Percentiles rank a stretch among this genome's conserved stretches.
These are phyloP conservation scores for Manihot esculenta DNA, from an alignment of 441 rosid genomes.

Conservation along the genomic window DNA sequence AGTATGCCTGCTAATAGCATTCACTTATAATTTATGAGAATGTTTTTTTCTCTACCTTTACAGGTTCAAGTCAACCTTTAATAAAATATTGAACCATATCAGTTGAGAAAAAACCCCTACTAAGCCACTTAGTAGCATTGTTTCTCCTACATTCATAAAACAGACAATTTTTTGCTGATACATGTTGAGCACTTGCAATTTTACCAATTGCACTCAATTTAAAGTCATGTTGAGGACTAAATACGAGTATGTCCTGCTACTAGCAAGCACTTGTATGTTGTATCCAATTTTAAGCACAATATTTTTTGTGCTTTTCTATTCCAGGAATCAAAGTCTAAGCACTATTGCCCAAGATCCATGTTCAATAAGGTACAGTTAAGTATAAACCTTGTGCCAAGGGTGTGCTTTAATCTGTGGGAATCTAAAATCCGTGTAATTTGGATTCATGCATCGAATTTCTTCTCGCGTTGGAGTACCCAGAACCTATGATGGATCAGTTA, in stretches of 20 bases:
- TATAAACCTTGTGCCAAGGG: neutral
- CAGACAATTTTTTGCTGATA: neutral
- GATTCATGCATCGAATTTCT: slow-evolving; percentile 1
- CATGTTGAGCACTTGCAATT: neutral
- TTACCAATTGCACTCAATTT: too few relatives aligned
- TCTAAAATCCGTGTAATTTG: neutral
- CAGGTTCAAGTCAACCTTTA: too few relatives aligned
- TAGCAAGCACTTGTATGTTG: neutral
- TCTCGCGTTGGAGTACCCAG: slow-evolving; percentile 1
- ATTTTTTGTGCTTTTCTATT: neutral
- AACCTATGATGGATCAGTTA: neutral
- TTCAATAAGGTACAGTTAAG: neutral
- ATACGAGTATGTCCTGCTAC: neutral
- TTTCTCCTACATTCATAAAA: neutral
- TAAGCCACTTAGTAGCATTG: neutral
- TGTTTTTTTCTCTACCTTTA: too few relatives aligned
- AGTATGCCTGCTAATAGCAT: too few relatives aligned
- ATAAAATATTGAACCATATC: too few relatives aligned
- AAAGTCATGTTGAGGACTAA: too few relatives aligned
- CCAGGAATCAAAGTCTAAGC: too few relatives aligned
- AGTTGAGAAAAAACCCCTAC: too few relatives aligned
- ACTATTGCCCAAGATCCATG: neutral
- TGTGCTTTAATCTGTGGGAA: neutral
- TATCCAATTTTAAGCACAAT: neutral
- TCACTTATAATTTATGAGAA: too few relatives aligned